Evolutionary conservation across 306 rosid genomes (phyloP).

Genomic region (Quercus parvula): DNA sequence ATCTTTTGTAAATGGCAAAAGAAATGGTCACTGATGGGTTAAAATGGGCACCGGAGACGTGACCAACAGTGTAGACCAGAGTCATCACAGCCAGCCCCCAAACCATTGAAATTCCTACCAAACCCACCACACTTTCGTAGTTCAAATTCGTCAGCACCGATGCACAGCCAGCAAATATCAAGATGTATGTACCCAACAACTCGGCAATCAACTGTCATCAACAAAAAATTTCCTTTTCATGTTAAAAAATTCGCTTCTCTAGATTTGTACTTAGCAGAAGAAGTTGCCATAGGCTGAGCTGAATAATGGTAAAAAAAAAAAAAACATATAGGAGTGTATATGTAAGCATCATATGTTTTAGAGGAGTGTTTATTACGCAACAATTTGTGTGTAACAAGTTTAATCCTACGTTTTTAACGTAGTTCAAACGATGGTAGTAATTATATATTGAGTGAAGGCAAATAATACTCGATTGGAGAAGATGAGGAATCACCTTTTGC

Average conservation of each 20-base stretch:
- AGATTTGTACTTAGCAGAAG: background rate
- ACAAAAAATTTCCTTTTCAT: background rate
- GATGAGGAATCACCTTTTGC: background rate
- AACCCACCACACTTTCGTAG: conserved; percentile 33
- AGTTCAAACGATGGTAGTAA: background rate
- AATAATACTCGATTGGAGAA: background rate
- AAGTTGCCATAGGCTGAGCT: too few relatives aligned
- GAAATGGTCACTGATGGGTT: conserved; percentile 61
- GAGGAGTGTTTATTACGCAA: too few relatives aligned
- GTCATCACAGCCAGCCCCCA: conserved; percentile 64
- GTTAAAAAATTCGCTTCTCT: background rate
- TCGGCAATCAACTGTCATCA: conserved; percentile 69
- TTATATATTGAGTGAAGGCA: background rate
- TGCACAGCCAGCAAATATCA: conserved; percentile 78
- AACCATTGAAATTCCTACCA: conserved; percentile 55
- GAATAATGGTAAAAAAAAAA: background rate
- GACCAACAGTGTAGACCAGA: conserved; percentile 32
- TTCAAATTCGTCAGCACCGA: conserved; percentile 55
- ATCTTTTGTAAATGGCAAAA: conserved; percentile 44
- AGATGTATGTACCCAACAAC: conserved; percentile 64
- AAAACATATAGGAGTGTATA: too few relatives aligned
- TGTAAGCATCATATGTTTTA: too few relatives aligned
- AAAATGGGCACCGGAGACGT: conserved; percentile 62
- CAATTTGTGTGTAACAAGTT: too few relatives aligned
- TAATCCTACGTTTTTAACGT: too few relatives aligned